A percentile compares a stretch with the other conserved stretches of the same genome.
These are phyloP conservation scores for Diaporthe eres DNA, from an alignment of 2,329 filamentous ascomycete species.

Conservation along the genomic window DNA sequence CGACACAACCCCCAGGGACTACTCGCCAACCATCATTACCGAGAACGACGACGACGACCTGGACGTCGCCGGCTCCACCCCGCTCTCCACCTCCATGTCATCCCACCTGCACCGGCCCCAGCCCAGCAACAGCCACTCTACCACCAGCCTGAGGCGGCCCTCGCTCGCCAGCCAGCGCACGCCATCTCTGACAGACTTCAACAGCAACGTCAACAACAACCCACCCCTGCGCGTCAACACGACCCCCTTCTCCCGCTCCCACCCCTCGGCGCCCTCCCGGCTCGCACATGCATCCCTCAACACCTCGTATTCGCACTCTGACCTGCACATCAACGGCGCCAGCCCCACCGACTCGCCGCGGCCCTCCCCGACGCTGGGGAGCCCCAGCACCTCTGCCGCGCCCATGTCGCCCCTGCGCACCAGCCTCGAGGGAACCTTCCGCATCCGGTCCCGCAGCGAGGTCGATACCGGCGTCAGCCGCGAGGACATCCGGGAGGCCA, in stretches of 20 bases:
- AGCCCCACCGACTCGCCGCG: conserved; percentile 46
- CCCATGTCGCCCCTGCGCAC: conserved; percentile 68
- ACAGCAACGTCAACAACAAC: conserved; percentile 33
- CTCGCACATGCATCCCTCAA: conserved; percentile 47
- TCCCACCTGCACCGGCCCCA: conserved; percentile 47
- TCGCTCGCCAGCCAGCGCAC: conserved; percentile 56
- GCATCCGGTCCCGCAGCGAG: conserved; percentile 72
- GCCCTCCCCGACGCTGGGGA: conserved; percentile 44
- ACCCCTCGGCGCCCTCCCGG: conserved; percentile 43
- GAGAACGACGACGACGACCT: conserved; percentile 63
- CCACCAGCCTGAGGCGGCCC: conserved; percentile 52
- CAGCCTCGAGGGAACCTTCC: conserved; percentile 72
- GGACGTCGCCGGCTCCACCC: conserved; percentile 40
- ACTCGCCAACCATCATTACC: conserved; percentile 69
- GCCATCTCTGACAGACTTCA: conserved; percentile 40
- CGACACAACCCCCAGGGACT: conserved; percentile 63
- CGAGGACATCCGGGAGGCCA: conserved; percentile 72
- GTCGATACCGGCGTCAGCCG: conserved; percentile 67
- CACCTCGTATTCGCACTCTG: conserved; percentile 53
- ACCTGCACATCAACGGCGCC: conserved; percentile 58
- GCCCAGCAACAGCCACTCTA: conserved; percentile 47
- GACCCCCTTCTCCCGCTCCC: conserved; percentile 44
- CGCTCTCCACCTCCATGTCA: conserved; percentile 43
- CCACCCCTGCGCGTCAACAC: conserved; percentile 40
- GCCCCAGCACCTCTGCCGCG: conserved; percentile 52